These are phyloP conservation scores for Porogramme epimiltina DNA, from an alignment of 1,284 basidiomycete species.

Conservation along the genomic window DNA sequence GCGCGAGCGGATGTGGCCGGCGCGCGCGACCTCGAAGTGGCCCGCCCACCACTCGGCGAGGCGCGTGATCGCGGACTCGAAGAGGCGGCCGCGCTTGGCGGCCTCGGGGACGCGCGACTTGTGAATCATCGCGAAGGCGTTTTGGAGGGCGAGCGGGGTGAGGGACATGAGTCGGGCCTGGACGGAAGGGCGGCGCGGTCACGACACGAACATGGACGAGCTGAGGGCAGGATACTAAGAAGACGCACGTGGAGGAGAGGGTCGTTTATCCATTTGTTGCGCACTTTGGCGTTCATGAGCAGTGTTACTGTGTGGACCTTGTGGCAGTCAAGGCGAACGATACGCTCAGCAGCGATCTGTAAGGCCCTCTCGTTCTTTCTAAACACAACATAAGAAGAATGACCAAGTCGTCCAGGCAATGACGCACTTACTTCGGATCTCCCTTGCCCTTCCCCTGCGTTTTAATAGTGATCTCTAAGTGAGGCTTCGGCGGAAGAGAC, in stretches of 20 bases:
- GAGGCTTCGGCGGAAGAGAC: constrained; percentile 19
- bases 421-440: constrained; percentile 29
- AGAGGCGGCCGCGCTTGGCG: constrained; percentile 80
- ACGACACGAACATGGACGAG: neutral
- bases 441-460: constrained; percentile 40
- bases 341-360: constrained; percentile 62
- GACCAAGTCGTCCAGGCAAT: neutral
- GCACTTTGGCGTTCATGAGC: constrained; percentile 71
- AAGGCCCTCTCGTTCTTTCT: constrained; percentile 48
- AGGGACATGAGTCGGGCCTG: constrained; percentile 87
- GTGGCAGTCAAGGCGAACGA: constrained; percentile 78
- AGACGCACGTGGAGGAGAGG: constrained; percentile 73
- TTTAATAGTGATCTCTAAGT: constrained; percentile 65
- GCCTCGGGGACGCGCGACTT: constrained; percentile 83
- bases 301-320: constrained; percentile 86
- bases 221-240: neutral
- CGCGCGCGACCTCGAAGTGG: constrained; percentile 57
- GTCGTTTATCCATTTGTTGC: constrained; percentile 90
- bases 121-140: constrained; percentile 77
- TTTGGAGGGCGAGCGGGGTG: constrained; percentile 78
- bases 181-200: constrained; percentile 14
- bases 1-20: constrained; percentile 71
- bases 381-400: neutral
- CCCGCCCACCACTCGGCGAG: constrained; percentile 85
- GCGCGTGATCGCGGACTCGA: constrained; percentile 76